phyloP scores from a whole-genome alignment of 139 green algal species.

The Pseudopediastrum boryanum region DNA sequence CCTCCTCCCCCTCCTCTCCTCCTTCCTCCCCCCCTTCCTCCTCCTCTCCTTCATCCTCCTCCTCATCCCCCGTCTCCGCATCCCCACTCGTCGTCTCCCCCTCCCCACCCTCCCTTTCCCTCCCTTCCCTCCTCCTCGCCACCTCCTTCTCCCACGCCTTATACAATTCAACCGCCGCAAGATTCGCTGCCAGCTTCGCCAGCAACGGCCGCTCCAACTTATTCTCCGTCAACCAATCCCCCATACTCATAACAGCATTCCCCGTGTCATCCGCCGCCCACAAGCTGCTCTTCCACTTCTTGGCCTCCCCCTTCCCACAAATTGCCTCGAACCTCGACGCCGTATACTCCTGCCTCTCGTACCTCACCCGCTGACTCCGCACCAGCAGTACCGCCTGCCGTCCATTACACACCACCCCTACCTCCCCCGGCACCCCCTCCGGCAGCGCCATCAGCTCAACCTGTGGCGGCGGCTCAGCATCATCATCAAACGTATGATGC shows the following conservation, averaged over 20 bases:
- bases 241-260: slow-evolving; percentile 48
- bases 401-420: slow-evolving; percentile 72
- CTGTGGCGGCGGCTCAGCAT: slow-evolving; percentile 26
- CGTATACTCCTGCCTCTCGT: slow-evolving; percentile 58
- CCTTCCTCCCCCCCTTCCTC: slow-evolving; percentile 8
- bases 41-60: background rate
- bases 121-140: background rate
- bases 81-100: background rate
- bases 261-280: slow-evolving; percentile 42
- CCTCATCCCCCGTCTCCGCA: background rate
- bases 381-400: slow-evolving; percentile 53
- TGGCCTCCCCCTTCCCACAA: slow-evolving; percentile 80
- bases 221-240: slow-evolving; percentile 66
- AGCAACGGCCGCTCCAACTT: slow-evolving; percentile 66
- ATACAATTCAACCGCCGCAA: slow-evolving; percentile 36
- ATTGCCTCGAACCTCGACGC: slow-evolving; percentile 76
- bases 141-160: slow-evolving; percentile 32
- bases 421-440: slow-evolving; percentile 53
- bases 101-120: background rate
- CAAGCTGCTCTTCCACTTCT: slow-evolving; percentile 90
- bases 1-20: slow-evolving; percentile 8
- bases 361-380: slow-evolving; percentile 69
- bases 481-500: background rate
- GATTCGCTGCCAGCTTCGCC: slow-evolving; percentile 46
- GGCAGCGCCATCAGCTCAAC: slow-evolving; percentile 74